Evolutionary conservation across 306 rosid species (phyloP).

Genomic region (Casuarina glauca): DNA sequence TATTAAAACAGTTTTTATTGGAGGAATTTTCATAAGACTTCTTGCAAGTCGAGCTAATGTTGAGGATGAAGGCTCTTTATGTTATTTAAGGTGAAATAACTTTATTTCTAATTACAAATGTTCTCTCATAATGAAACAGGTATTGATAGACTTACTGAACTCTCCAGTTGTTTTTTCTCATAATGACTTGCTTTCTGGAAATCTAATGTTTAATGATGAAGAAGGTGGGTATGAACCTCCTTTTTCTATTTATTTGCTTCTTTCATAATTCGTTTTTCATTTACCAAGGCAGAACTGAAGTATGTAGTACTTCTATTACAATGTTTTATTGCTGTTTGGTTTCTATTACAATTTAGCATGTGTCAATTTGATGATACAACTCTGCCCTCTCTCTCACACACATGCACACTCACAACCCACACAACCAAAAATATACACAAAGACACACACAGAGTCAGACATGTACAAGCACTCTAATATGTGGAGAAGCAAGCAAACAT

Average conservation of each 20-base stretch:
- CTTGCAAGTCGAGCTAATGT: neutral
- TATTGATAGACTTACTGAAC: conserved; percentile 55
- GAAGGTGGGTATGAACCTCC: conserved; percentile 61
- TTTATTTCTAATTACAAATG: conserved; percentile 14
- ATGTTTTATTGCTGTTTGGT: neutral
- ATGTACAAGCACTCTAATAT: neutral
- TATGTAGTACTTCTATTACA: conserved; percentile 7
- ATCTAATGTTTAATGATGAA: conserved; percentile 79
- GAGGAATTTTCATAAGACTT: conserved; percentile 11
- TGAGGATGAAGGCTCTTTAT: conserved; percentile 23
- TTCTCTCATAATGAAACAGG: conserved; percentile 66
- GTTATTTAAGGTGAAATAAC: conserved; percentile 3
- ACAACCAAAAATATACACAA: neutral
- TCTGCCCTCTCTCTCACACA: neutral
- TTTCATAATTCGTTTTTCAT: conserved; percentile 6
- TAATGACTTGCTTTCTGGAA: conserved; percentile 94
- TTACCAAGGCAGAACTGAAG: neutral
- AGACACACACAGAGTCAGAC: neutral
- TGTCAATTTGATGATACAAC: neutral
- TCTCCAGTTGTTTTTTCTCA: conserved; percentile 86
- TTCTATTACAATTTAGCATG: neutral
- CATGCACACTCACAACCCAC: neutral
- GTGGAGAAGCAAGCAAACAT: neutral
- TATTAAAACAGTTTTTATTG: conserved; percentile 8
- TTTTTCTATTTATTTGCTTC: conserved; percentile 9